Evolutionary conservation across 1,284 basidiomycete genomes (phyloP), one percentile per base, ranked within the genome.

Genomic region (Tylopilus orsonianus): DNA sequence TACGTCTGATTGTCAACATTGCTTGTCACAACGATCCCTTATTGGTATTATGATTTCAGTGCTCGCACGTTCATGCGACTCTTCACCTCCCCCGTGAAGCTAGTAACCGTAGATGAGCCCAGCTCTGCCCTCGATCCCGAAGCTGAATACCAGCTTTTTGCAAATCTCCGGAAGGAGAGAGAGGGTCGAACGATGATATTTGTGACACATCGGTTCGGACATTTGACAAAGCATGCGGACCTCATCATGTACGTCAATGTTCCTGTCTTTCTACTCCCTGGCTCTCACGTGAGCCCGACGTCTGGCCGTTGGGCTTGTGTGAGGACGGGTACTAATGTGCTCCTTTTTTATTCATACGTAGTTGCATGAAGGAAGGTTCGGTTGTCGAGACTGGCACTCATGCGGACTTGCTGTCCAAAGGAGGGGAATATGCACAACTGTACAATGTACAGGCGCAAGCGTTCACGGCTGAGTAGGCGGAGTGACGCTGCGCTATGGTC

Each of bases 171-270:
- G 13, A 64, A 71, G 19, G 67, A 72, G 36, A 69, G 80, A 26
- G 65, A 74, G 5, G 80, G 77, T 14, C 81, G 82, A 61, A 85
- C 83, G 9, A 79, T 85, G 76, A 67, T 86, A 2, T 85, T 85
- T 53, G 81, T 84, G 3, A 84, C 84, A 0, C 84, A 86, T 63
- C 74, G 83, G 4, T 85, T 86, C 54, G 84, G 83, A 5, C 80
- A 81, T 59, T 68, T 86, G 35, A 85, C 82, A 1, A 76, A 77
- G 47, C 69, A 80, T 51, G 83, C 84, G 0, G 83, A 86, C 59
- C 52, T 78, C 10, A 81, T 86, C 33, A 57, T 85, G 83, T 85
- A 53, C 55, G 62, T 56, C 24, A 26, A 33, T 39, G 45, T 4
- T 27, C 23, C 19, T 32, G 30, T 42, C 44, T 32, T 20, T 7